phyloP scores from a whole-genome alignment of 2,329 filamentous ascomycete species.

The Teratosphaeria nubilosa region DNA sequence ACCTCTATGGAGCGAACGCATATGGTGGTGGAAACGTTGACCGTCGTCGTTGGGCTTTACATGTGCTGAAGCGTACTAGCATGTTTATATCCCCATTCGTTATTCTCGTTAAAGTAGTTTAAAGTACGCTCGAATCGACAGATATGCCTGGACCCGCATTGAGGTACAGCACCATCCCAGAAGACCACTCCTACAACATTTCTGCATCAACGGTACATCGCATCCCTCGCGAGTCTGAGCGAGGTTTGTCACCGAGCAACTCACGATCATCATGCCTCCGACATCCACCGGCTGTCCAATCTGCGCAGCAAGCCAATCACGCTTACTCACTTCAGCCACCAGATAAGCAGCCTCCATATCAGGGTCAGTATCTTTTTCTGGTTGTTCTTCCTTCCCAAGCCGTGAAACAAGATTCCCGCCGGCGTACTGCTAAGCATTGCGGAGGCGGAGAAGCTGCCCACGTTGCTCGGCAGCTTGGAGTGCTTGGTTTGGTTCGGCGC shows the following conservation, averaged over 20 bases:
- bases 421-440: not conserved
- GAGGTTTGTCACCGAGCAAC: too few relatives aligned
- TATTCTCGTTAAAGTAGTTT: not conserved
- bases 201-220: not conserved
- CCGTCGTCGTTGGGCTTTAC: not conserved
- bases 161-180: too few relatives aligned
- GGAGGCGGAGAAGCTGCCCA: not conserved
- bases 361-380: not conserved
- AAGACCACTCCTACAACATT: too few relatives aligned
- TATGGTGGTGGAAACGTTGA: not conserved
- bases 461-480: not conserved
- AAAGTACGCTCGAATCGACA: not conserved
- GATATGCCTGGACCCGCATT: too few relatives aligned
- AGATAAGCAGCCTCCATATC: not conserved
- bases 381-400: not conserved
- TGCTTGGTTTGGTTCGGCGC: not conserved
- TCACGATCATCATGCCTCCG: not conserved
- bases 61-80: slow-evolving; percentile 1
- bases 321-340: not conserved
- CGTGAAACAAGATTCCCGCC: not conserved
- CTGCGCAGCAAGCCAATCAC: not conserved
- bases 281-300: not conserved
- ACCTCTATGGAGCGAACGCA: not conserved
- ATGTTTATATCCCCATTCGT: not conserved
- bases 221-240: not conserved